Conservation (phyloP, 2,329 filamentous ascomycete genomes). For the Drechslerella coelobrocha region DNA sequence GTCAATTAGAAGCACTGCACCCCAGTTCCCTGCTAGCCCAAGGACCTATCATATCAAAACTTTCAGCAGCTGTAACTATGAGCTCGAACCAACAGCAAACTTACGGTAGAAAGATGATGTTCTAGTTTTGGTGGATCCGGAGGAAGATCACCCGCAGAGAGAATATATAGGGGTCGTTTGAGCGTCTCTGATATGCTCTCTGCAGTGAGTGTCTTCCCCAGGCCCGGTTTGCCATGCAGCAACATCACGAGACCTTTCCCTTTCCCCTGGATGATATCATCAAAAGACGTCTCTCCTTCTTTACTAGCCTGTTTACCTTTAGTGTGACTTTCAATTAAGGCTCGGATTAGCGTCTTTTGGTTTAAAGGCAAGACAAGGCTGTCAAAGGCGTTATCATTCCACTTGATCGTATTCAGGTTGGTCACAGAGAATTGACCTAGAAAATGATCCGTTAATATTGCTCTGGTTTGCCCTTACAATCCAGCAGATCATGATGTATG, state of each 20-base stretch:
- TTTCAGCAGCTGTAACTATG: background rate
- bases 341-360: constrained; percentile 64
- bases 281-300: constrained; percentile 60
- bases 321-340: constrained; percentile 52
- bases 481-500: too few species aligned
- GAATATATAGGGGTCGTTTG: constrained; percentile 81
- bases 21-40: constrained; percentile 85
- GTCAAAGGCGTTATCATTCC: constrained; percentile 82
- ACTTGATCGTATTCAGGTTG: constrained; percentile 78
- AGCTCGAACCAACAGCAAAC: constrained; percentile 65
- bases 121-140: constrained; percentile 63
- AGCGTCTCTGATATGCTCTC: constrained; percentile 85
- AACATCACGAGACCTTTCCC: constrained; percentile 79
- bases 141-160: constrained; percentile 80
- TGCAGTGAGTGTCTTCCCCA: constrained; percentile 86
- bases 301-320: constrained; percentile 22
- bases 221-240: constrained; percentile 70
- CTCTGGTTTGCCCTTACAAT: too few species aligned
- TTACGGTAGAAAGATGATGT: constrained; percentile 64
- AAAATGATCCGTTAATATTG: background rate
- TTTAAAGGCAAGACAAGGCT: constrained; percentile 74
- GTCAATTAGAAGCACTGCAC: constrained; percentile 81
- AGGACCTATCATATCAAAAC: constrained; percentile 86
- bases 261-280: constrained; percentile 82
- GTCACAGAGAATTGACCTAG: constrained; percentile 78